phyloP scores from a whole-genome alignment of 306 rosid species.

The Quercus engelmannii region DNA sequence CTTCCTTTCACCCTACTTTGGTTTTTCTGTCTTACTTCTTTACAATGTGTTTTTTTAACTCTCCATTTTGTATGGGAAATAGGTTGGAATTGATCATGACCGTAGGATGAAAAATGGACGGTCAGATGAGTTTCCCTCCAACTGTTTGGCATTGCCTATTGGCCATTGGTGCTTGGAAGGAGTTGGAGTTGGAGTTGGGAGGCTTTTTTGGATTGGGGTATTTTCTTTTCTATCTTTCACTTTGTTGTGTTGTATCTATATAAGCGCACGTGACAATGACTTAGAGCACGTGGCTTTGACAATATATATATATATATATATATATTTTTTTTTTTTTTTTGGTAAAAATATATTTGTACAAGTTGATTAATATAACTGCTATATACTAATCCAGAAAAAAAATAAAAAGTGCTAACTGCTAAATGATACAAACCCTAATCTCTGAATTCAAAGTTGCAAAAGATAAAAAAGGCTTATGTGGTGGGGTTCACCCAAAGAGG shows the following conservation, averaged over 20 bases:
- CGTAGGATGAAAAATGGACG: slow-evolving; percentile 23
- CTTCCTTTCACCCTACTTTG: slow-evolving; percentile 3
- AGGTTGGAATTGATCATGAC: background rate
- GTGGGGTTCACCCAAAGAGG: too few relatives aligned
- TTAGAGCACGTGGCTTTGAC: background rate
- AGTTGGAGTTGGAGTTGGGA: background rate
- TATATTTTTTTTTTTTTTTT: too few relatives aligned
- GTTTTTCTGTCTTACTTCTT: background rate
- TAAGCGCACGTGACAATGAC: background rate
- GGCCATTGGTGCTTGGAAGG: background rate
- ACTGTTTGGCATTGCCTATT: background rate
- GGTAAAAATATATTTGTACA: too few relatives aligned
- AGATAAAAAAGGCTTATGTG: background rate
- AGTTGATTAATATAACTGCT: too few relatives aligned
- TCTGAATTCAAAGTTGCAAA: background rate
- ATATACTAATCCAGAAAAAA: background rate
- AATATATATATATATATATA: background rate
- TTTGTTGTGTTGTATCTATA: background rate
- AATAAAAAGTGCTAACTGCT: too few relatives aligned
- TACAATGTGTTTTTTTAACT: too few relatives aligned
- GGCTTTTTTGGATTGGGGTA: background rate
- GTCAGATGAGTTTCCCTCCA: background rate
- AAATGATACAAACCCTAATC: too few relatives aligned
- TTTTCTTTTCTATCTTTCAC: too few relatives aligned
- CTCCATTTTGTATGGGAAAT: background rate